Conservation (phyloP, 2,329 filamentous ascomycete species). For the Cytospora schulzeri region DNA sequence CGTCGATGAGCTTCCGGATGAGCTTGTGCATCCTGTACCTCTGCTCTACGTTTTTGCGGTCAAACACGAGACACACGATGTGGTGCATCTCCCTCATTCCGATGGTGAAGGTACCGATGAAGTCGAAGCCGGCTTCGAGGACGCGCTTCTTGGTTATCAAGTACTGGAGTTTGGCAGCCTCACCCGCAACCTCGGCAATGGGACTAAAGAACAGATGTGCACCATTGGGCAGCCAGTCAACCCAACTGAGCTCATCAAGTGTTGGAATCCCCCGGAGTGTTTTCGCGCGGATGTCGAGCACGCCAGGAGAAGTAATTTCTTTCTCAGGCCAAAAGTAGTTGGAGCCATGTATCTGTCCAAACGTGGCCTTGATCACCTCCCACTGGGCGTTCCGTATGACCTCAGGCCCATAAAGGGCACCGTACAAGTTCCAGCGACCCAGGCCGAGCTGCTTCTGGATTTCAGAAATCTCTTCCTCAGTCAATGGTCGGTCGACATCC, state of each 20-base stretch:
- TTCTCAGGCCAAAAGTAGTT: conserved; percentile 41
- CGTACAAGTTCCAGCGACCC: conserved; percentile 51
- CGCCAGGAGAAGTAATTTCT: conserved; percentile 31
- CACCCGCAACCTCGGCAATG: conserved; percentile 39
- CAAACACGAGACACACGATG: conserved; percentile 47
- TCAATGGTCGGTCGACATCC: conserved; percentile 37
- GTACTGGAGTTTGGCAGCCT: conserved; percentile 40
- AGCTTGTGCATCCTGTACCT: conserved; percentile 34
- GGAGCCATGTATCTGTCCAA: conserved; percentile 38
- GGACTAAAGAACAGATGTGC: conserved; percentile 42
- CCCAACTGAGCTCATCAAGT: conserved; percentile 43
- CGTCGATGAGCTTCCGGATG: conserved; percentile 40
- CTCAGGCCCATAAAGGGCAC: conserved; percentile 40
- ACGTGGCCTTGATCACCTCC: conserved; percentile 39
- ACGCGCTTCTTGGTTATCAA: conserved; percentile 34
- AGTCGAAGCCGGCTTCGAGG: conserved; percentile 35
- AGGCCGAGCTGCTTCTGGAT: conserved; percentile 43
- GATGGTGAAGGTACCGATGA: conserved; percentile 36
- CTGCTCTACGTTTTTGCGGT: conserved; percentile 40
- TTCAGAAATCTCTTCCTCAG: conserved; percentile 42
- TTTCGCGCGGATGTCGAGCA: conserved; percentile 14
- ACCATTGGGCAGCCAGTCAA: conserved; percentile 43
- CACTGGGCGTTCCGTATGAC: conserved; percentile 34
- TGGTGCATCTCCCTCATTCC: conserved; percentile 48
- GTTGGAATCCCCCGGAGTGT: conserved; percentile 40